Evolutionary conservation across 1,139 yeast genomes (phyloP).

Genomic region (Nakaseomyces kungkrabaensis): DNA sequence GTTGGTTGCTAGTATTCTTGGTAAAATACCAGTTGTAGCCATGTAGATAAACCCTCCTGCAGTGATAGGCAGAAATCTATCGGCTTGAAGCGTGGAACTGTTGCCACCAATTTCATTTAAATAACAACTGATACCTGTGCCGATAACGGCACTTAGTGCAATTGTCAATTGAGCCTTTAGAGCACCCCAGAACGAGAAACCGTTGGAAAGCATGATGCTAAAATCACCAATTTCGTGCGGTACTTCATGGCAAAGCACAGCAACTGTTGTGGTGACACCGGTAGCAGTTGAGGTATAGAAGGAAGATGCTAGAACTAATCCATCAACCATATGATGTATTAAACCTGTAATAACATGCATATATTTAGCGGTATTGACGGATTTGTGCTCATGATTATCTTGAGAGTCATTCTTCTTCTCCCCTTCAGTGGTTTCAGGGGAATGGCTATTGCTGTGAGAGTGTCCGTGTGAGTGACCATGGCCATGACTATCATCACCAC

Average conservation of each 20-base stretch:
- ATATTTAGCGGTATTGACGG: slow-evolving; percentile 22
- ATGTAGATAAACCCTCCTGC: slow-evolving; percentile 64
- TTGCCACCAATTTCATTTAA: slow-evolving; percentile 25
- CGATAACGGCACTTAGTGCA: slow-evolving; percentile 51
- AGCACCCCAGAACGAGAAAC: slow-evolving; percentile 51
- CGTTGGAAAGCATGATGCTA: slow-evolving; percentile 55
- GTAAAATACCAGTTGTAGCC: slow-evolving; percentile 57
- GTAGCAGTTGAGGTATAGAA: slow-evolving; percentile 46
- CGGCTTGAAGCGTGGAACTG: slow-evolving; percentile 25
- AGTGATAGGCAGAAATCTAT: slow-evolving; percentile 53
- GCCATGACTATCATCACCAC: slow-evolving; percentile 24
- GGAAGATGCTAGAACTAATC: slow-evolving; percentile 57
- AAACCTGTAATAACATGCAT: slow-evolving; percentile 56
- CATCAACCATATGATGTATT: slow-evolving; percentile 62
- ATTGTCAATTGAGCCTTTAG: slow-evolving; percentile 54
- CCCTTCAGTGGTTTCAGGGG: not conserved
- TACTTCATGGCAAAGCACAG: slow-evolving; percentile 60
- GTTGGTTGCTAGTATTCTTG: slow-evolving; percentile 41
- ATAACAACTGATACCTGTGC: slow-evolving; percentile 51
- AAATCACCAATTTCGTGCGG: slow-evolving; percentile 73
- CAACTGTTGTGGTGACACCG: slow-evolving; percentile 56
- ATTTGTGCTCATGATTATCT: slow-evolving; percentile 3
- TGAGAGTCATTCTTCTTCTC: not conserved
- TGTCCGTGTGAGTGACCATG: slow-evolving; percentile 37
- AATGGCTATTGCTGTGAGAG: slow-evolving; percentile 10